Percentiles rank a stretch among this genome's conserved stretches.
phyloP scores from a whole-genome alignment of 768 basidiomycete genomes.

The Russula earlei region DNA sequence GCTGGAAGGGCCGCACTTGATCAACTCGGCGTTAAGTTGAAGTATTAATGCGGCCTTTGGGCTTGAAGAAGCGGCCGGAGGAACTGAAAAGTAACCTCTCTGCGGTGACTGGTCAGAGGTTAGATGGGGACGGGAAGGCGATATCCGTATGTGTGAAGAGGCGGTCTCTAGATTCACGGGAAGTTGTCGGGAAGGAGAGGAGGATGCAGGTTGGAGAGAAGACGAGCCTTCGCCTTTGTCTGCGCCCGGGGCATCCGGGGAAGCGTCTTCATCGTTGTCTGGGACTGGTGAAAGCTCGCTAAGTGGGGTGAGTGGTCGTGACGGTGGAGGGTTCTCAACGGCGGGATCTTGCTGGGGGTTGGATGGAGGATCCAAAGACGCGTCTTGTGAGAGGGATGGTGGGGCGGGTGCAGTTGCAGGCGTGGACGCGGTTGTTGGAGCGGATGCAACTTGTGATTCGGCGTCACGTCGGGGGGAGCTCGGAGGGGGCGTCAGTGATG shows the following conservation, averaged over 20 bases:
- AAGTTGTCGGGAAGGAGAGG: slow-evolving; percentile 7
- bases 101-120: slow-evolving; percentile 8
- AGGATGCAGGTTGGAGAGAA: slow-evolving; percentile 5
- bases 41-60: slow-evolving; percentile 53
- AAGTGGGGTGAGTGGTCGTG: slow-evolving; percentile 60
- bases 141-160: slow-evolving; percentile 11
- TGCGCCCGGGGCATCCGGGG: slow-evolving; percentile 30
- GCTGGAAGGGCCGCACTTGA: slow-evolving; percentile 41
- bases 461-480: slow-evolving; percentile 14
- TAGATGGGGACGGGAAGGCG: slow-evolving; percentile 25
- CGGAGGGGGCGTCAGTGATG: slow-evolving; percentile 14
- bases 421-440: background rate
- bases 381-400: slow-evolving; percentile 19
- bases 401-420: background rate
- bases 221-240: slow-evolving; percentile 18
- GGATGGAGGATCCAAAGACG: slow-evolving; percentile 11
- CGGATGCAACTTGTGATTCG: slow-evolving; percentile 1
- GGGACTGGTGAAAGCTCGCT: slow-evolving; percentile 67
- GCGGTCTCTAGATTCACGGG: slow-evolving; percentile 4
- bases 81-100: slow-evolving; percentile 14
- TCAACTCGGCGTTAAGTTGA: slow-evolving; percentile 58
- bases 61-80: slow-evolving; percentile 19
- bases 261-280: slow-evolving; percentile 42
- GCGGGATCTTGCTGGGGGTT: slow-evolving; percentile 19
- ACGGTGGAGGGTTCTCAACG: slow-evolving; percentile 24